phyloP scores from a whole-genome alignment of 106 monocot genomes.

The Platanthera zijinensis region DNA sequence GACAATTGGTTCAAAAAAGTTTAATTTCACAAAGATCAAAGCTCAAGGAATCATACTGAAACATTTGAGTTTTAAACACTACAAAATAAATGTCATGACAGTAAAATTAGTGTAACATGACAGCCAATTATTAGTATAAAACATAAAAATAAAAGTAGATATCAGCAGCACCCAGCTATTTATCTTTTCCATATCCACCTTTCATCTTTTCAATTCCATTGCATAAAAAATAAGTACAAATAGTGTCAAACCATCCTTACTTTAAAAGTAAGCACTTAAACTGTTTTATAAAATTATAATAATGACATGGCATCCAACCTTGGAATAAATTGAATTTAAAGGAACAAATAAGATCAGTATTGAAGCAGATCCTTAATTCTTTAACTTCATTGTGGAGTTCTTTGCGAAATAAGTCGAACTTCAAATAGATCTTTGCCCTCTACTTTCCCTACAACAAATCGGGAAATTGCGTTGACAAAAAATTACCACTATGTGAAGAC shows the following conservation, averaged over 20 bases:
- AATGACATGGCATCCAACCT: constrained; percentile 5
- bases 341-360: constrained; percentile 9
- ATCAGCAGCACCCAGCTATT: too few relatives aligned
- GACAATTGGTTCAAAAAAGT: too few relatives aligned
- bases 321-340: not conserved
- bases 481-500: not conserved
- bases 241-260: not conserved
- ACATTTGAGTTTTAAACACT: too few relatives aligned
- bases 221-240: not conserved
- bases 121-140: too few relatives aligned
- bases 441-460: constrained; percentile 37
- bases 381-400: constrained; percentile 18
- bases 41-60: too few relatives aligned
- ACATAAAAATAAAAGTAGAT: too few relatives aligned
- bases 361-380: constrained; percentile 5
- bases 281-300: not conserved
- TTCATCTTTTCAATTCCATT: too few relatives aligned
- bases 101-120: too few relatives aligned
- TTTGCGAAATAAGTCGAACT: constrained; percentile 75
- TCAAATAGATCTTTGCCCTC: constrained; percentile 56
- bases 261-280: constrained; percentile 4
- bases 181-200: too few relatives aligned
- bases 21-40: too few relatives aligned
- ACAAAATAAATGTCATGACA: too few relatives aligned
- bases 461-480: not conserved